phyloP scores from a whole-genome alignment of 352 stramenopile genomes.

The Hyaloperonospora arabidopsidis region DNA sequence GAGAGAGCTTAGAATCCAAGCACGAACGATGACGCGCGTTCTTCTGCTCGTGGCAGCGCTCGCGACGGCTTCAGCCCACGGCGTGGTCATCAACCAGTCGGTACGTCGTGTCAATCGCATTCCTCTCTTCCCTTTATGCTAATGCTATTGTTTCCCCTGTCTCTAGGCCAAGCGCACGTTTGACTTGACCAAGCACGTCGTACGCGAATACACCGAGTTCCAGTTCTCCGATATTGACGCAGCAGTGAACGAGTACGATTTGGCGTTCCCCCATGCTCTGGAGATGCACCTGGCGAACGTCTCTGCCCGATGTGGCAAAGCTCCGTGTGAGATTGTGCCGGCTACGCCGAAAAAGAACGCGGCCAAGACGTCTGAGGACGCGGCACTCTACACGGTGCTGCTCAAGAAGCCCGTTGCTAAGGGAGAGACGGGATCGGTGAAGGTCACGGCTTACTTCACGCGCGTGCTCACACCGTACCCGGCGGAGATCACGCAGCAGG shows the following conservation, averaged over 20 bases:
- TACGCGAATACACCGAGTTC: conserved; percentile 67
- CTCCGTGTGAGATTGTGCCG: conserved; percentile 52
- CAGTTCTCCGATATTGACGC: conserved; percentile 58
- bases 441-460: conserved; percentile 75
- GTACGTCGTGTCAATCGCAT: conserved; percentile 18
- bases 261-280: conserved; percentile 54
- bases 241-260: conserved; percentile 48
- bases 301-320: conserved; percentile 68
- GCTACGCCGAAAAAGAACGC: conserved; percentile 27
- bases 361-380: conserved; percentile 21
- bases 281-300: conserved; percentile 49
- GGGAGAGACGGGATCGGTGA: conserved; percentile 49
- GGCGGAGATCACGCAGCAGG: conserved; percentile 62
- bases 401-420: conserved; percentile 50
- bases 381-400: conserved; percentile 64
- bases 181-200: conserved; percentile 78
- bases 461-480: conserved; percentile 74
- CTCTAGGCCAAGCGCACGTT: conserved; percentile 63
- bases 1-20: conserved; percentile 4
- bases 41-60: conserved; percentile 31
- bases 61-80: conserved; percentile 30
- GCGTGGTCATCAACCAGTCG: conserved; percentile 65
- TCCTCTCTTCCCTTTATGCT: background rate
- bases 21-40: conserved; percentile 22
- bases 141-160: background rate